Percentiles rank a stretch among this genome's conserved stretches.
phyloP scores from a whole-genome alignment of 2,329 filamentous ascomycete genomes.

The Arachnopeziza araneosa region DNA sequence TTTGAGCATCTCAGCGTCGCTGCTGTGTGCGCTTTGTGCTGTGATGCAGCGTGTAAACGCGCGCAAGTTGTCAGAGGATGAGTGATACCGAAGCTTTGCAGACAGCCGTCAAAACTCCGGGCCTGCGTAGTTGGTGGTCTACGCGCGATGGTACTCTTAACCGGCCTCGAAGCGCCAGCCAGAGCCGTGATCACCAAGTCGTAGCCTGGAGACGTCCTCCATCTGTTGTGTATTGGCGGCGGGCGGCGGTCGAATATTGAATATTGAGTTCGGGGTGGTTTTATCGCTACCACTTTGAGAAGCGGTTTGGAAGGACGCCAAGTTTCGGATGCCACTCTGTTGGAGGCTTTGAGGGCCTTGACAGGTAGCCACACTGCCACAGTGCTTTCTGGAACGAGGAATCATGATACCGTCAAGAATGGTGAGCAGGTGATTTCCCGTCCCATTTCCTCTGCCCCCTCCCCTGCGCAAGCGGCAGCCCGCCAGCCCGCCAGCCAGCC shows the following conservation, averaged over 20 bases:
- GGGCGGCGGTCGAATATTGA: background rate
- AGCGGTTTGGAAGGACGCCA: background rate
- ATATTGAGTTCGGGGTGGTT: no score
- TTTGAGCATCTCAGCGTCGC: background rate
- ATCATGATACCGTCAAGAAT: background rate
- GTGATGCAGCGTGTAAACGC: background rate
- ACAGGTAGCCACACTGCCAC: background rate
- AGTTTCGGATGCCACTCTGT: background rate
- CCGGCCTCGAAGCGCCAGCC: no score
- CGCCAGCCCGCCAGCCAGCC: no score
- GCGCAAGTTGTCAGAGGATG: background rate
- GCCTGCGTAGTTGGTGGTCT: background rate
- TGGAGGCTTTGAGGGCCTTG: background rate
- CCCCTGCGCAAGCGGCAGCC: background rate
- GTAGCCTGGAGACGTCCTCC: background rate
- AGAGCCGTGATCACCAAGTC: background rate
- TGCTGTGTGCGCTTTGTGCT: background rate
- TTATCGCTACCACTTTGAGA: background rate
- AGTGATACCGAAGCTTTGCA: background rate
- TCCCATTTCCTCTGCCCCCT: background rate
- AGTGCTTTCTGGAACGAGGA: background rate
- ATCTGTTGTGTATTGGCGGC: background rate
- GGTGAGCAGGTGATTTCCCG: background rate
- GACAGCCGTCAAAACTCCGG: background rate
- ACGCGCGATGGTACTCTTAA: background rate